Percentiles rank a stretch among this genome's conserved stretches.
These are phyloP conservation scores for Flaveria brownii DNA, from an alignment of 129 eudicot species.

Conservation along the genomic window DNA sequence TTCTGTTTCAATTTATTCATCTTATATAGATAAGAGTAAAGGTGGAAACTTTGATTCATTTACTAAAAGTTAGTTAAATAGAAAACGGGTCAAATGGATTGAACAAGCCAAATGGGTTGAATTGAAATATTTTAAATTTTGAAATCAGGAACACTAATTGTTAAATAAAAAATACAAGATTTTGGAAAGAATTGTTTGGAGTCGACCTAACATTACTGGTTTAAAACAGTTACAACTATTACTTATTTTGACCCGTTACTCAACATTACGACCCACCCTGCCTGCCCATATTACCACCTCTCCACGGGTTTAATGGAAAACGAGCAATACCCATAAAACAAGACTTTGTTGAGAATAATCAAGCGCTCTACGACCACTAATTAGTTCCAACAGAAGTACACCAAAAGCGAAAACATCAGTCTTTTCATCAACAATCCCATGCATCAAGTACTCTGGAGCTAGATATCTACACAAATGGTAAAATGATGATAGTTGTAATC, in stretches of 20 bases:
- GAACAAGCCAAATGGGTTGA: not conserved
- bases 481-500: not conserved
- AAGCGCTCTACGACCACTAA: constrained; percentile 84
- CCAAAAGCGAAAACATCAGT: constrained; percentile 91
- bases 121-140: not conserved
- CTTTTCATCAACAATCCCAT: constrained; percentile 89
- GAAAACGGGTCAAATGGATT: not conserved
- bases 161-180: not conserved
- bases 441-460: constrained; percentile 97
- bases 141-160: no score
- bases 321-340: constrained; percentile 80
- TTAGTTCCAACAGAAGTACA: constrained; percentile 82
- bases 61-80: not conserved
- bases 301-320: not conserved
- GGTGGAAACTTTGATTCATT: not conserved
- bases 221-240: not conserved
- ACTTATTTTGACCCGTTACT: not conserved
- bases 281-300: not conserved
- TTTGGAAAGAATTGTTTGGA: not conserved
- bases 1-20: not conserved
- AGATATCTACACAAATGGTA: constrained; percentile 56
- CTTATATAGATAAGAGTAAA: not conserved
- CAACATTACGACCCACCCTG: not conserved
- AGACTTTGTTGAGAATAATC: constrained; percentile 95
- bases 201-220: not conserved